These are phyloP conservation scores for Fusarium torulosum DNA, from an alignment of 2,329 filamentous ascomycete species.

Conservation along the genomic window DNA sequence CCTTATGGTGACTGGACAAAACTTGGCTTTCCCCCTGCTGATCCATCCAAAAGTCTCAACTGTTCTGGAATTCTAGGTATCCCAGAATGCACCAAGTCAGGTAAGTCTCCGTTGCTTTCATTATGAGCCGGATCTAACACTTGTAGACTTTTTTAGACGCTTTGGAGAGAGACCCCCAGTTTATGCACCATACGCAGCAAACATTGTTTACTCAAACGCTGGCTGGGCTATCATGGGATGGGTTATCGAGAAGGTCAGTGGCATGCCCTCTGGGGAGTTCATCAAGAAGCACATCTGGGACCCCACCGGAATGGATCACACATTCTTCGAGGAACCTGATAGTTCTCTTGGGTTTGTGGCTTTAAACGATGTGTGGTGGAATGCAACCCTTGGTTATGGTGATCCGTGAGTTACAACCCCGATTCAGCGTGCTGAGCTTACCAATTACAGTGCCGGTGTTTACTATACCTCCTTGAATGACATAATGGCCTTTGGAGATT, in stretches of 20 bases:
- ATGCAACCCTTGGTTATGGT: slow-evolving; percentile 16
- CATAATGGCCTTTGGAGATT: slow-evolving; percentile 16
- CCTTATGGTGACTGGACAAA: slow-evolving; percentile 30
- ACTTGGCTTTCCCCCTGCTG: background rate
- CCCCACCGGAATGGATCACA: slow-evolving; percentile 11
- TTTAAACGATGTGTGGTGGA: slow-evolving; percentile 22
- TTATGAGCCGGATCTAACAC: fast-evolving
- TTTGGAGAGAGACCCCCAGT: slow-evolving; percentile 26
- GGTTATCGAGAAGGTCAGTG: slow-evolving; percentile 24
- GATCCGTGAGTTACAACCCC: slow-evolving; percentile 7
- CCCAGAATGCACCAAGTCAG: slow-evolving; percentile 1
- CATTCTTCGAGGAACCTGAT: slow-evolving; percentile 2
- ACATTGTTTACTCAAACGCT: slow-evolving; percentile 9
- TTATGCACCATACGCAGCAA: slow-evolving; percentile 11
- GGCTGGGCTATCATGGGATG: slow-evolving; percentile 10
- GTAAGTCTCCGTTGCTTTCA: background rate
- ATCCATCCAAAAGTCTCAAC: slow-evolving; percentile 12
- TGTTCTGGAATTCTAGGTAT: slow-evolving; percentile 22
- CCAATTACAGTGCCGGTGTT: background rate
- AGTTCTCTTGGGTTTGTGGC: slow-evolving; percentile 16
- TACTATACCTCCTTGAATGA: slow-evolving; percentile 25
- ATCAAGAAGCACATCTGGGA: slow-evolving; percentile 23
- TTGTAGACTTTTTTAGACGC: slow-evolving; percentile 1
- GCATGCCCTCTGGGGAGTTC: slow-evolving; percentile 12
- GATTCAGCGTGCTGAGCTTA: background rate